phyloP scores from a whole-genome alignment of 2,329 filamentous ascomycete genomes.

The Botrytis elliptica region DNA sequence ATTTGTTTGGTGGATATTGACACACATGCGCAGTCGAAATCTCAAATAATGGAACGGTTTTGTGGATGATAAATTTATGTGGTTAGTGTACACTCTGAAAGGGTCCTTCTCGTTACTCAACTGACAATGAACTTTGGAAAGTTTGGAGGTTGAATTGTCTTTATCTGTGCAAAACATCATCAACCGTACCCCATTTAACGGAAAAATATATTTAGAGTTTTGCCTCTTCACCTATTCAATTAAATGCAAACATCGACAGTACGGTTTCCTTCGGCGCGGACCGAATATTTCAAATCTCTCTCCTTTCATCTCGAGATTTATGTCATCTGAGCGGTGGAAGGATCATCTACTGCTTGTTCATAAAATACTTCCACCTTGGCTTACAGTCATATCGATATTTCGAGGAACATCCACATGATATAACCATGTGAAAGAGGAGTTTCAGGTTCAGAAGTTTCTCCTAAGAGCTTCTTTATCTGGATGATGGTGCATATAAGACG shows the following conservation, averaged over 20 bases:
- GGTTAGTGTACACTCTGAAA: not conserved
- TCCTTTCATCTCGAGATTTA: not conserved
- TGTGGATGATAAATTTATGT: not conserved
- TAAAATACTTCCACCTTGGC: not conserved
- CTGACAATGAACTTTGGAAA: not conserved
- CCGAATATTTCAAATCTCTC: not conserved
- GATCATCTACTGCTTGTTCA: not conserved
- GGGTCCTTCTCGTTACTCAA: not conserved
- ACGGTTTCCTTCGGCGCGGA: not conserved
- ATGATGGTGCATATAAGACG: not conserved
- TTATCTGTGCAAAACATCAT: not conserved
- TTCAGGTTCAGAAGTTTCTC: not conserved
- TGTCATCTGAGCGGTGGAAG: not conserved
- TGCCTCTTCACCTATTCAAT: not conserved
- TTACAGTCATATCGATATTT: not conserved
- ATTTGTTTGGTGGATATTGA: constrained; percentile 21
- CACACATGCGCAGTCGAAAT: not conserved
- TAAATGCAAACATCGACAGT: not conserved
- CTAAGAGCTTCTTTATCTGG: not conserved
- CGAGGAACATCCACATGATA: not conserved
- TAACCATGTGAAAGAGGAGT: not conserved
- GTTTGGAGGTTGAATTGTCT: not conserved
- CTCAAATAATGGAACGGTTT: not conserved
- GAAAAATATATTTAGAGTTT: constrained; percentile 7
- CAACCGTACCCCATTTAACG: not conserved